Evolutionary conservation across 495 filamentous ascomycete species (phyloP).

Genomic region (Penicillium cosmopolitanum): DNA sequence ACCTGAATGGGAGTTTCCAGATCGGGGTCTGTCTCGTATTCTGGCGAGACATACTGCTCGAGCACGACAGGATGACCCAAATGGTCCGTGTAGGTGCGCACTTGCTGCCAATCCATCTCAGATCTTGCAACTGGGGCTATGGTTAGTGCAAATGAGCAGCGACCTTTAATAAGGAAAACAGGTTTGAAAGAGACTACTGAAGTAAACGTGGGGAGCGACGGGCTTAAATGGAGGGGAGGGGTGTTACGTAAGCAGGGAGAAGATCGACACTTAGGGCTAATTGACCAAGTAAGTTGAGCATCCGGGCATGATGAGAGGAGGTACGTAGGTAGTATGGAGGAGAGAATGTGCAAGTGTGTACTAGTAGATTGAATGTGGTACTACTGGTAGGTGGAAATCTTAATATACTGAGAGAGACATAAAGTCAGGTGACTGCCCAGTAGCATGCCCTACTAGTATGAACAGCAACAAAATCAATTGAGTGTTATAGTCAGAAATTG

Average conservation of each 20-base stretch:
- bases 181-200: constrained; percentile 3
- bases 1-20: constrained; percentile 19
- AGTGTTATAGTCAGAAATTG: constrained; percentile 1
- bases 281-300: background rate
- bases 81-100: constrained; percentile 21
- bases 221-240: background rate
- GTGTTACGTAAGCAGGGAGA: too few relatives aligned
- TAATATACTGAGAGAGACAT: constrained; percentile 2
- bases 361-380: constrained; percentile 2
- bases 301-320: background rate
- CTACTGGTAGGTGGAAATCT: constrained; percentile 1
- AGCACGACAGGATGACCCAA: constrained; percentile 21
- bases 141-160: background rate
- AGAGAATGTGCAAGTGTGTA: constrained; percentile 2
- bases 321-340: constrained; percentile 5
- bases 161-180: constrained; percentile 5
- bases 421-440: constrained; percentile 1
- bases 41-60: constrained; percentile 20
- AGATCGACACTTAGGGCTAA: too few relatives aligned
- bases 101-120: constrained; percentile 15
- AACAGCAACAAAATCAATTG: constrained; percentile 1
- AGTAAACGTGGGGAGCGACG: constrained; percentile 9
- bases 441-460: constrained; percentile 1
- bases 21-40: constrained; percentile 8
- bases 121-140: background rate